A percentile compares a stretch with the other conserved stretches of the same genome.
These are phyloP conservation scores for Lyophyllum shimeji DNA, from an alignment of 768 basidiomycete species.

Conservation along the genomic window DNA sequence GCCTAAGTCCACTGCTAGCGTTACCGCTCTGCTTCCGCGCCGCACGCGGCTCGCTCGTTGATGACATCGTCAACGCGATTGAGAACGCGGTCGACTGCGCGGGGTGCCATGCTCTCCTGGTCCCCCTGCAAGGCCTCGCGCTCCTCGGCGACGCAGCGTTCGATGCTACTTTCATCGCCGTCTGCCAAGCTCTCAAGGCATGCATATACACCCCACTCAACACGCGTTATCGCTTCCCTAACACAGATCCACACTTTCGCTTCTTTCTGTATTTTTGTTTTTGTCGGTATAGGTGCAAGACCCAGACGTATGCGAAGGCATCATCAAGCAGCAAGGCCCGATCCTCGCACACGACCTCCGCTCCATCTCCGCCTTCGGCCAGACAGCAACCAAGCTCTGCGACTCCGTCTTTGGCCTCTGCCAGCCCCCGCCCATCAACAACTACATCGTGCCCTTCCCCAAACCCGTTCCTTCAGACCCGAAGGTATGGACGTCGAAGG, in stretches of 20 bases:
- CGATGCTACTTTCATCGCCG: constrained; percentile 36
- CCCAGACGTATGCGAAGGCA: constrained; percentile 57
- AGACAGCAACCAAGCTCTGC: constrained; percentile 55
- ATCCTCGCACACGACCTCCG: constrained; percentile 59
- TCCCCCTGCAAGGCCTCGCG: constrained; percentile 46
- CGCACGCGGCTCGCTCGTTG: constrained; percentile 30
- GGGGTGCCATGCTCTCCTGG: constrained; percentile 50
- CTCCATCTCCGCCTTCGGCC: constrained; percentile 41
- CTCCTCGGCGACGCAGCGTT: constrained; percentile 48
- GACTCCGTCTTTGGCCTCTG: constrained; percentile 56
- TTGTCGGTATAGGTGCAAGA: constrained; percentile 41
- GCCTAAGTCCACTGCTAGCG: constrained; percentile 12
- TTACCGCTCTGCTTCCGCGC: constrained; percentile 12
- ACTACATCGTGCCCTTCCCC: constrained; percentile 45
- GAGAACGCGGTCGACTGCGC: constrained; percentile 47
- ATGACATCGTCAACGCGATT: constrained; percentile 42
- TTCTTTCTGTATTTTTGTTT: neutral
- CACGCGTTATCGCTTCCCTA: too few relatives aligned
- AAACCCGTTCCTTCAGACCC: constrained; percentile 37
- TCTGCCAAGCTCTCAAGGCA: constrained; percentile 46
- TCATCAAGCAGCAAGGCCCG: constrained; percentile 49
- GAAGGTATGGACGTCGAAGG: constrained; percentile 32
- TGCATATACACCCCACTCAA: neutral
- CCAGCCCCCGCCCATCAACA: constrained; percentile 43
- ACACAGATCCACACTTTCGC: too few relatives aligned